A percentile compares a stretch with the other conserved stretches of the same genome.
Evolutionary conservation across 805 yeast species (phyloP).

Genomic region (Blastobotrys attinorum): DNA sequence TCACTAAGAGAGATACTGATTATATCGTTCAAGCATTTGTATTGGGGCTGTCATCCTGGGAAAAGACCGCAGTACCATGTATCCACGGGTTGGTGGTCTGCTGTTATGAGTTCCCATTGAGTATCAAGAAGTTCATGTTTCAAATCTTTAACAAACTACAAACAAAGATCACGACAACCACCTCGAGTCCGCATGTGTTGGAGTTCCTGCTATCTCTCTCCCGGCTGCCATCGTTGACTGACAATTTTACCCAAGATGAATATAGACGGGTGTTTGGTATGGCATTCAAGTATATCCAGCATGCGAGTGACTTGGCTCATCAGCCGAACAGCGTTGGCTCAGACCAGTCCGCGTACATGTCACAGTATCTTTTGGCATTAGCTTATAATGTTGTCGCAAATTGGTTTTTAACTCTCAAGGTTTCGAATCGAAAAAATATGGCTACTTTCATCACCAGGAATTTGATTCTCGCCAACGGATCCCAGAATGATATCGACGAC

Average conservation of each 20-base stretch:
- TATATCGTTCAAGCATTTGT: conserved; percentile 49
- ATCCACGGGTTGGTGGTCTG: conserved; percentile 68
- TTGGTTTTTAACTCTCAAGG: conserved; percentile 62
- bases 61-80: conserved; percentile 68
- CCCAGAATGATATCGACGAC: conserved; percentile 32
- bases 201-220: conserved; percentile 66
- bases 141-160: conserved; percentile 69
- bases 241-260: conserved; percentile 70
- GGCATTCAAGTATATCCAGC: conserved; percentile 71
- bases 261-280: conserved; percentile 75
- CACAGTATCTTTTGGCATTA: conserved; percentile 52
- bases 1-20: conserved; percentile 52
- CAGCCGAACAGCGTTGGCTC: conserved; percentile 36
- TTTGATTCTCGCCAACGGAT: conserved; percentile 38
- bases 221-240: conserved; percentile 55
- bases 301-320: conserved; percentile 42
- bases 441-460: conserved; percentile 58
- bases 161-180: conserved; percentile 60
- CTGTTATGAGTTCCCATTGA: conserved; percentile 71
- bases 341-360: conserved; percentile 32
- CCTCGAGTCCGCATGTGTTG: conserved; percentile 63
- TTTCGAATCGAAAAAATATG: conserved; percentile 49
- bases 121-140: conserved; percentile 59
- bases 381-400: conserved; percentile 62
- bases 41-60: conserved; percentile 57